phyloP scores from a whole-genome alignment of 2,329 filamentous ascomycete genomes.

The Shiraia bambusicola region DNA sequence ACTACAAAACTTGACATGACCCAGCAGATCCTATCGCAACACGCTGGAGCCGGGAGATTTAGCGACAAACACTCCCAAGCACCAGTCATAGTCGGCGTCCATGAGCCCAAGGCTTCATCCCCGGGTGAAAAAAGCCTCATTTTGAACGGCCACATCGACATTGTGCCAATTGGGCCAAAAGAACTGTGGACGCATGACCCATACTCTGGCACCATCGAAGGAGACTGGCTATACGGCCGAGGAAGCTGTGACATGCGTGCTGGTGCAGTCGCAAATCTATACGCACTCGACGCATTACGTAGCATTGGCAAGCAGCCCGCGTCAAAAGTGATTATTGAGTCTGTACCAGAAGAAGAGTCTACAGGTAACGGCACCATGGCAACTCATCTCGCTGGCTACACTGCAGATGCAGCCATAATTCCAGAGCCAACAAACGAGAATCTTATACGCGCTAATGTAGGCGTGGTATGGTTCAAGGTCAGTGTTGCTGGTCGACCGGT shows the following conservation, averaged over 20 bases:
- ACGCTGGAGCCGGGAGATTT: constrained; percentile 12
- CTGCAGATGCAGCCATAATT: constrained; percentile 19
- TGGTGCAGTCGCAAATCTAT: constrained; percentile 19
- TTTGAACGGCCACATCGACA: constrained; percentile 23
- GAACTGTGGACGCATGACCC: constrained; percentile 23
- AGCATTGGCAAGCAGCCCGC: constrained; percentile 22
- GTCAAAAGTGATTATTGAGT: constrained; percentile 21
- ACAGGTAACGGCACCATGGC: constrained; percentile 24
- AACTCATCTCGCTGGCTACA: constrained; percentile 20
- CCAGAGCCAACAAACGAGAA: constrained; percentile 22
- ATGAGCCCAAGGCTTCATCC: constrained; percentile 7
- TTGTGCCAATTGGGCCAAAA: constrained; percentile 19
- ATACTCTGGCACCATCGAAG: constrained; percentile 20
- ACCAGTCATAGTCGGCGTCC: constrained; percentile 13
- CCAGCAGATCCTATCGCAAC: constrained; percentile 12
- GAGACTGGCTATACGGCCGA: constrained; percentile 23
- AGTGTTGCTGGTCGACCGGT: constrained; percentile 20
- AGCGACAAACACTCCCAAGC: constrained; percentile 16
- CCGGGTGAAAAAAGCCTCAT: constrained; percentile 21
- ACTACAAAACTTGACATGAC: constrained; percentile 17
- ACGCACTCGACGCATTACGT: constrained; percentile 20
- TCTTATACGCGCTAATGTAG: constrained; percentile 23
- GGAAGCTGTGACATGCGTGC: constrained; percentile 22
- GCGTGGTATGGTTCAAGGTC: constrained; percentile 25
- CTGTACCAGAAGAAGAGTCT: constrained; percentile 22